Percentiles rank a stretch among this genome's conserved stretches.
These are phyloP conservation scores for Phytophthora uliginosa DNA, from an alignment of 352 stramenopile genomes.

Conservation along the genomic window DNA sequence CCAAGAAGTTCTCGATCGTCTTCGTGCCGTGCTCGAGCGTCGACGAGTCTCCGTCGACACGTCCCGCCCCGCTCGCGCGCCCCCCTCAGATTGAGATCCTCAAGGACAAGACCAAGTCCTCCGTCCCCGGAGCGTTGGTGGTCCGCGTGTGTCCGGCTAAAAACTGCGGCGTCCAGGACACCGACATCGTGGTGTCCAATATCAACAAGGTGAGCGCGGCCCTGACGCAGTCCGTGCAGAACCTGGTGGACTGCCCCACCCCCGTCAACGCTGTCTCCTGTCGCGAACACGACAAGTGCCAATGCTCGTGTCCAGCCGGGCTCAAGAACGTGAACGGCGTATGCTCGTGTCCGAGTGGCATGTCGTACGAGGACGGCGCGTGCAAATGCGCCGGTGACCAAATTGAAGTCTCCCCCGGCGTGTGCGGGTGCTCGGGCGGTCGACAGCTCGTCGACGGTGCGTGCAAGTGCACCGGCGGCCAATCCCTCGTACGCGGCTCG, in stretches of 20 bases:
- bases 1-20: not conserved
- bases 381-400: slow-evolving; percentile 7
- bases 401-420: not conserved
- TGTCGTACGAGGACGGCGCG: not conserved
- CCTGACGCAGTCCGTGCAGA: slow-evolving; percentile 4
- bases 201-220: not conserved
- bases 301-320: not conserved
- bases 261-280: slow-evolving; percentile 7
- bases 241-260: slow-evolving; percentile 13
- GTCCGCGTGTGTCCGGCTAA: slow-evolving; percentile 1
- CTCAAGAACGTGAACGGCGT: slow-evolving; percentile 1
- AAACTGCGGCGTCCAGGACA: slow-evolving; percentile 8
- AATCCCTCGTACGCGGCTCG: not conserved
- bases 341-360: not conserved
- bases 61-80: not conserved
- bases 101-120: not conserved
- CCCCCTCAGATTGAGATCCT: slow-evolving; percentile 10
- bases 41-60: not conserved
- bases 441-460: not conserved
- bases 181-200: slow-evolving; percentile 11
- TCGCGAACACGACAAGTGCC: not conserved
- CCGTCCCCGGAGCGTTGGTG: not conserved
- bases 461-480: slow-evolving; percentile 5
- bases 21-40: not conserved
- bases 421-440: not conserved